Conservation (phyloP, 1,139 yeast species). For the Suhomyces yuchorum region DNA sequence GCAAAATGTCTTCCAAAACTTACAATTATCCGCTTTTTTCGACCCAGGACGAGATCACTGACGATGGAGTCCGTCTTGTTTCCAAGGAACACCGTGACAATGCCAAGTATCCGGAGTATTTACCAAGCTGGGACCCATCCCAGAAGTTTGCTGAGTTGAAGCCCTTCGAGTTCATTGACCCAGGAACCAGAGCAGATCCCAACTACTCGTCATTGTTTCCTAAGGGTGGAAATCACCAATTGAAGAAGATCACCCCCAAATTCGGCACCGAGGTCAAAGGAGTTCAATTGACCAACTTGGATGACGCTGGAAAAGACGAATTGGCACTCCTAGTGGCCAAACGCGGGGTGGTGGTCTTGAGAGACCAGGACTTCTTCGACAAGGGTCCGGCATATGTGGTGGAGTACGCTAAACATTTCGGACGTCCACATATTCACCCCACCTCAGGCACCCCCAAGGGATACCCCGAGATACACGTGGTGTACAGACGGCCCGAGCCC, state of each 20-base stretch:
- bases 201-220: slow-evolving; percentile 53
- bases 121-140: slow-evolving; percentile 53
- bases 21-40: neutral
- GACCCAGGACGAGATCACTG: slow-evolving; percentile 34
- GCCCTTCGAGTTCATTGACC: slow-evolving; percentile 53
- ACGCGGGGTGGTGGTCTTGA: slow-evolving; percentile 42
- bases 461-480: slow-evolving; percentile 38
- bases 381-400: slow-evolving; percentile 36
- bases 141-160: slow-evolving; percentile 48
- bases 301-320: slow-evolving; percentile 36
- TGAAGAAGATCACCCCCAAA: slow-evolving; percentile 57
- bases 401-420: slow-evolving; percentile 36
- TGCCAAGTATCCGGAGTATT: slow-evolving; percentile 40
- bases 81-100: slow-evolving; percentile 25
- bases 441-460: slow-evolving; percentile 44
- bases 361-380: slow-evolving; percentile 39
- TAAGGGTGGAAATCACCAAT: slow-evolving; percentile 8
- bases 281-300: slow-evolving; percentile 30
- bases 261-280: slow-evolving; percentile 60
- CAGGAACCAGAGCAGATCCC: slow-evolving; percentile 60
- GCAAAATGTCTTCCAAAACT: neutral
- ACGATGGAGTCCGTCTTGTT: slow-evolving; percentile 38
- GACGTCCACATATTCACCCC: slow-evolving; percentile 44
- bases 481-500: slow-evolving; percentile 31
- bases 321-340: slow-evolving; percentile 41